Evolutionary conservation across 1,284 basidiomycete species (phyloP).

Genomic region (Pascua guehoae): DNA sequence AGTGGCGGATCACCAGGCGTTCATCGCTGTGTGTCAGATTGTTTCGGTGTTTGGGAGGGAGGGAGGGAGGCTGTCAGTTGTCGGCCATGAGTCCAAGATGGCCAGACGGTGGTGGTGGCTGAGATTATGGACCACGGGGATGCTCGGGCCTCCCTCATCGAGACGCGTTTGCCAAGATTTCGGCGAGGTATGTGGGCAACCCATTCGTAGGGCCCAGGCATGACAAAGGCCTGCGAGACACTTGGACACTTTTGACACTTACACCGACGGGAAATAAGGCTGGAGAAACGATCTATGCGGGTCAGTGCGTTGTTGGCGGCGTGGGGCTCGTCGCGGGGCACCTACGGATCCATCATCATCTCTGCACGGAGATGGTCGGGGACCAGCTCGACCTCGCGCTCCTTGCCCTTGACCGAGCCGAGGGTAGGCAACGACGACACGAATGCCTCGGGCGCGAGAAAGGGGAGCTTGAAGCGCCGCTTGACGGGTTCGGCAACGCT

Average conservation of each 20-base stretch:
- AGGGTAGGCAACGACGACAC: constrained; percentile 19
- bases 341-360: constrained; percentile 44
- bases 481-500: constrained; percentile 19
- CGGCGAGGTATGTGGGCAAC: too few species aligned
- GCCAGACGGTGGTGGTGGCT: background rate
- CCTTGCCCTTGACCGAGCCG: constrained; percentile 23
- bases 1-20: constrained; percentile 43
- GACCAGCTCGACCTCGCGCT: constrained; percentile 22
- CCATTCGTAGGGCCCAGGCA: too few species aligned
- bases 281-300: constrained; percentile 32
- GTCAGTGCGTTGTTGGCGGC: constrained; percentile 3
- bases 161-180: too few species aligned
- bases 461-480: constrained; percentile 21
- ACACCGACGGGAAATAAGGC: constrained; percentile 41
- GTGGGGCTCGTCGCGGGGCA: background rate
- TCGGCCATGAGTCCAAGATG: too few species aligned
- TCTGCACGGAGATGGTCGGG: constrained; percentile 27
- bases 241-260: constrained; percentile 5
- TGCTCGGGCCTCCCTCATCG: too few species aligned
- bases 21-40: constrained; percentile 30
- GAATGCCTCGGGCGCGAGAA: constrained; percentile 19
- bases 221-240: background rate
- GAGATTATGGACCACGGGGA: background rate
- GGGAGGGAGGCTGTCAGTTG: background rate
- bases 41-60: constrained; percentile 1